These are phyloP conservation scores for Sophora flavescens DNA, from an alignment of 306 rosid species.

Conservation along the genomic window DNA sequence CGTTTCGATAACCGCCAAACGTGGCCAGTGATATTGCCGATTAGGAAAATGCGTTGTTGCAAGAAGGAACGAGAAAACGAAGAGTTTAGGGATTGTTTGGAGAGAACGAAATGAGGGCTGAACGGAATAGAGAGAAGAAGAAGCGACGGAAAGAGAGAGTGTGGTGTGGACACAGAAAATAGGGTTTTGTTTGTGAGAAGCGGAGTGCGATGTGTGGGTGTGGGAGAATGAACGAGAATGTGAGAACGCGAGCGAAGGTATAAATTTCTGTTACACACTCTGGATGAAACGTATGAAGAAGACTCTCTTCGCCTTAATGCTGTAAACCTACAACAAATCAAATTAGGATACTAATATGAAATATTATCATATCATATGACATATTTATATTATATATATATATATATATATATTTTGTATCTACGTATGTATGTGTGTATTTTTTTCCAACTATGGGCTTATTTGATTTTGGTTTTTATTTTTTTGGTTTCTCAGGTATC, in stretches of 20 bases:
- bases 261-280: constrained; percentile 56
- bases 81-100: constrained; percentile 25
- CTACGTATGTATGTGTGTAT: too few relatives aligned
- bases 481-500: too few relatives aligned
- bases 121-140: neutral
- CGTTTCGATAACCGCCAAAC: constrained; percentile 59
- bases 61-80: neutral
- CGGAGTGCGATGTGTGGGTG: constrained; percentile 46
- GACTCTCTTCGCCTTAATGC: constrained; percentile 48
- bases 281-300: constrained; percentile 74
- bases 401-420: too few relatives aligned
- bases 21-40: constrained; percentile 43
- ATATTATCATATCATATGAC: too few relatives aligned
- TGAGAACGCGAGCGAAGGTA: constrained; percentile 47
- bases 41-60: constrained; percentile 62
- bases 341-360: too few relatives aligned
- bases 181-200: constrained; percentile 64
- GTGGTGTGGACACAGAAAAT: constrained; percentile 41
- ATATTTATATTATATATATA: too few relatives aligned
- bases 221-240: constrained; percentile 16
- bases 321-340: too few relatives aligned
- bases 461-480: too few relatives aligned
- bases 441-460: too few relatives aligned
- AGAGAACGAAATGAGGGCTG: constrained; percentile 46
- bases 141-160: constrained; percentile 33